A percentile compares a stretch with the other conserved stretches of the same genome.
Conservation (phyloP, 2,329 filamentous ascomycete genomes). For the Aaosphaeria arxii region DNA sequence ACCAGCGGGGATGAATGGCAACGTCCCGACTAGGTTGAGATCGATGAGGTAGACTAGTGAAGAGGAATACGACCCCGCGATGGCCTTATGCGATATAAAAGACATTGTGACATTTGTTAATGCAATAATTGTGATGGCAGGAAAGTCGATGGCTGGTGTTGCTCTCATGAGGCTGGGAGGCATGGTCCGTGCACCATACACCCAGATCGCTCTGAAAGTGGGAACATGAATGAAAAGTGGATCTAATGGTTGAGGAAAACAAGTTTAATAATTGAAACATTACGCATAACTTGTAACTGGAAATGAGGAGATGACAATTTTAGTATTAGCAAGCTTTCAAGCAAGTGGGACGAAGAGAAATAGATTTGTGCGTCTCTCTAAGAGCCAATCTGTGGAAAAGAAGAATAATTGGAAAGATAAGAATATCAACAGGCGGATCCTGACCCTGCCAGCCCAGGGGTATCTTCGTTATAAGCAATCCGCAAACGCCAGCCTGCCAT, state of each 20-base stretch:
- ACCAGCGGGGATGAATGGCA: background rate
- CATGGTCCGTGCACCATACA: constrained; percentile 32
- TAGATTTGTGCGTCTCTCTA: too few relatives aligned
- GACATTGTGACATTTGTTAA: constrained; percentile 14
- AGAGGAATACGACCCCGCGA: constrained; percentile 6
- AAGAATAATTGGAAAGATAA: too few relatives aligned
- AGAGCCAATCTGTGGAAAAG: too few relatives aligned
- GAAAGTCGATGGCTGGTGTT: constrained; percentile 29
- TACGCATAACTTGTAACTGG: too few relatives aligned
- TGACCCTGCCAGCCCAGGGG: constrained; percentile 2
- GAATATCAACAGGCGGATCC: background rate
- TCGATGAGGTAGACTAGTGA: constrained; percentile 7
- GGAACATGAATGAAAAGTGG: too few relatives aligned
- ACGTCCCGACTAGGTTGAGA: constrained; percentile 4
- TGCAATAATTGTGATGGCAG: constrained; percentile 21
- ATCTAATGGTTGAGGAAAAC: too few relatives aligned
- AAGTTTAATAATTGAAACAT: too few relatives aligned
- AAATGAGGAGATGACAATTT: too few relatives aligned
- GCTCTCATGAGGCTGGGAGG: constrained; percentile 12
- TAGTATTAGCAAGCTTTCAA: too few relatives aligned
- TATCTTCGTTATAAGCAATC: constrained; percentile 1
- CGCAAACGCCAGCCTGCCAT: background rate
- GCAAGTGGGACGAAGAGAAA: too few relatives aligned
- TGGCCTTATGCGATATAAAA: constrained; percentile 13
- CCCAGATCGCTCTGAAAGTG: constrained; percentile 42